Evolutionary conservation across 2,329 filamentous ascomycete species (phyloP), one percentile per base, ranked within the genome.

Genomic region (Pseudogymnoascus sp.): DNA sequence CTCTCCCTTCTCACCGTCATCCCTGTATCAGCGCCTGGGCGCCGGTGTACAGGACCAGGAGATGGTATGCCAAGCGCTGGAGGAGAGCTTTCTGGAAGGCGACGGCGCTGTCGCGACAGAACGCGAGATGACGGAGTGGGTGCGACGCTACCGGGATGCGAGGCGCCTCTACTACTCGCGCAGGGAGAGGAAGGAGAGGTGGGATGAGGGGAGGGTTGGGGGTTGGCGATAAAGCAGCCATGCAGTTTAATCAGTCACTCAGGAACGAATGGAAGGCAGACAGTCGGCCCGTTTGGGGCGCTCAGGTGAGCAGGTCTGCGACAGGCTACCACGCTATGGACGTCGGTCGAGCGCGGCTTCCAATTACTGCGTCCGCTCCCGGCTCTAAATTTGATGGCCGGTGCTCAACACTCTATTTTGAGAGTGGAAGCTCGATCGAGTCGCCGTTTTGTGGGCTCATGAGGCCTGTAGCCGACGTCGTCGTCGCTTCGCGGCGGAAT

Each of bases 181-280:
- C 63, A 86, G 87, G 71, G 94, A 97, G 78, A 84, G 90, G 67
- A 96, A 92, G 74, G 89, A 92, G 70, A 82, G 94, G 69, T 97
- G 94, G 94, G 94, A 97, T 73, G 93, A 97, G 75, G 92, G 93
- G 25, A 82, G 93, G 67, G 93, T 97, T 35, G 93, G 93, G 9
- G 94, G 94, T 0, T 97, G 94, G 94, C 84, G 93, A 70, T 93
- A 78, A 85, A 45, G 27, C 25, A 29, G 18, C 21, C 35, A 12
- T 5, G 15, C 58, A 29, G 21, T 25, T 15, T 33, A 18, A 29
- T 21, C 42, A 18, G 33, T 21, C 27, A 33, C 10, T 39, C 15
- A 37, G 31, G 45, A 12, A 5, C 12, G 18, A 15, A 6, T 48
- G 27, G 6, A 52, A 9, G 27, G 45, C 45, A 18, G 27, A 1